These are phyloP conservation scores for Phymatotrichopsis omnivora DNA, from an alignment of 2,329 filamentous ascomycete genomes.

Conservation along the genomic window DNA sequence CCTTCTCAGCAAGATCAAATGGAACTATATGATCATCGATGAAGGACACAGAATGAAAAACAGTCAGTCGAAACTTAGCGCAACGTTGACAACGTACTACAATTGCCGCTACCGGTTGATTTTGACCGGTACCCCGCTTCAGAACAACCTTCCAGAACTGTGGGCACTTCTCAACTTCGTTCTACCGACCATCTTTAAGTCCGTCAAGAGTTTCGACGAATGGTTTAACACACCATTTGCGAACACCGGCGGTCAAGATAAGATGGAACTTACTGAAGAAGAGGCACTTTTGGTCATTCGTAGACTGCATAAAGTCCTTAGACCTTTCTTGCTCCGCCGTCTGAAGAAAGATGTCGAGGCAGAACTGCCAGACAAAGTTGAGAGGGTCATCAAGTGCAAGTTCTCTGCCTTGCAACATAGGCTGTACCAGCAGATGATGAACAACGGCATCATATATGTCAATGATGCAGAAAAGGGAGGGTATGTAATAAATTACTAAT, in stretches of 20 bases:
- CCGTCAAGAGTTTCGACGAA: constrained; percentile 95
- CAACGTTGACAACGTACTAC: constrained; percentile 91
- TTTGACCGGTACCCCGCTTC: constrained; percentile 84
- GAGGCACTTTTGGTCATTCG: constrained; percentile 97
- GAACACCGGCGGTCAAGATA: constrained; percentile 94
- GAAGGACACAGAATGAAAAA: constrained; percentile 99
- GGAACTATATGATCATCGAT: constrained; percentile 99
- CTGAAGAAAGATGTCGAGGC: constrained; percentile 99
- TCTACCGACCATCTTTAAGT: constrained; percentile 97
- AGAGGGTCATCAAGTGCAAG: constrained; percentile 98
- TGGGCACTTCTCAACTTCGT: constrained; percentile 99
- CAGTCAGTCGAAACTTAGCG: constrained; percentile 86
- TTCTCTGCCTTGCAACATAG: constrained; percentile 90
- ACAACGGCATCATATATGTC: constrained; percentile 86
- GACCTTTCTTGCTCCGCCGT: constrained; percentile 94
- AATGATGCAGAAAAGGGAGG: constrained; percentile 68
- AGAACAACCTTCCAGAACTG: constrained; percentile 91
- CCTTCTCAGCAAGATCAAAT: constrained; percentile 94
- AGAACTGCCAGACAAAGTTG: constrained; percentile 95
- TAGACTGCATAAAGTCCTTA: constrained; percentile 92
- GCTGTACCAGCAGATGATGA: constrained; percentile 95
- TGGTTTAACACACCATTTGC: constrained; percentile 99
- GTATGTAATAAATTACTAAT: constrained; percentile 7
- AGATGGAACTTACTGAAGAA: constrained; percentile 99
- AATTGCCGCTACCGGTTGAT: constrained; percentile 90